Percentiles rank a stretch among this genome's conserved stretches.
Evolutionary conservation across 225 moss, liverwort and hornwort species (phyloP).

Genomic region (Anthoceros angustus): DNA sequence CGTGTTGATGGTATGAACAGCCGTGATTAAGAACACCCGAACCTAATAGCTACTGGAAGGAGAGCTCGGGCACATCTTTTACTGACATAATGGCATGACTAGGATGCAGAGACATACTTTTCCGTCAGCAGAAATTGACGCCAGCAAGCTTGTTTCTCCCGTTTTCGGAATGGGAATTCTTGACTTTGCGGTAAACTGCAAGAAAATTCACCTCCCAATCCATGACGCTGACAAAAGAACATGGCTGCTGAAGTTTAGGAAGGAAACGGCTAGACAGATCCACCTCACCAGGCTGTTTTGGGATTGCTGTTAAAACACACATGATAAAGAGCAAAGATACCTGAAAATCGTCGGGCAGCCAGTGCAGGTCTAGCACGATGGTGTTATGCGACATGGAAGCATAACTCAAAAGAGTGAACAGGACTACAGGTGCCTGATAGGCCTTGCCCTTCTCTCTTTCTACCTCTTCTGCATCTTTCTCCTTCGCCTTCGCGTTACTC

Average conservation of each 20-base stretch:
- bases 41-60: neutral
- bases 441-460: conserved; percentile 23
- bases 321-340: conserved; percentile 14
- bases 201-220: conserved; percentile 16
- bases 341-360: conserved; percentile 75
- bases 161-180: conserved; percentile 23
- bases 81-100: too few species aligned
- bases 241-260: neutral
- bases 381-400: conserved; percentile 43
- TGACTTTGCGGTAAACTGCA: neutral
- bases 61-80: too few species aligned
- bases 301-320: too few species aligned
- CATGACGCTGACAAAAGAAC: neutral
- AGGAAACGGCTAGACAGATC: neutral
- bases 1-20: neutral
- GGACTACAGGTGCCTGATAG: conserved; percentile 30
- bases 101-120: conserved; percentile 15
- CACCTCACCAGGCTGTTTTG: neutral
- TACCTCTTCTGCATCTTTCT: conserved; percentile 20
- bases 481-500: conserved; percentile 26
- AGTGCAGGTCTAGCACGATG: conserved; percentile 79
- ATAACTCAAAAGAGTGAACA: conserved; percentile 45
- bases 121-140: conserved; percentile 62
- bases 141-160: conserved; percentile 60
- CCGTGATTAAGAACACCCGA: neutral